Evolutionary conservation across 768 basidiomycete species (phyloP).

Genomic region (Panus rudis): DNA sequence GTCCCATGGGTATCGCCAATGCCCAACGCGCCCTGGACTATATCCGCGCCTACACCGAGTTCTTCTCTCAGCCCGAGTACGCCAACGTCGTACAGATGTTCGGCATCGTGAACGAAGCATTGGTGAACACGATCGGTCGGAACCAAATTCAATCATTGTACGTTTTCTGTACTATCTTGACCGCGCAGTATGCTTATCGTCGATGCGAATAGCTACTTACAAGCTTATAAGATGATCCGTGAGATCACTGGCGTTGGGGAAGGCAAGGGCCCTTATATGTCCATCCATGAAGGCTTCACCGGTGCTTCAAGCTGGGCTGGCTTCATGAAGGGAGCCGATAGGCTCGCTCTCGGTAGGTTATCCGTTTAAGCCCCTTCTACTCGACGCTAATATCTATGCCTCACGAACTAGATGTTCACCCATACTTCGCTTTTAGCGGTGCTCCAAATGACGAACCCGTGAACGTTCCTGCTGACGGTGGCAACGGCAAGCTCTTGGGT

Average conservation of each 20-base stretch:
- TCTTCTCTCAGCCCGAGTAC: constrained; percentile 73
- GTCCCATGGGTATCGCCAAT: constrained; percentile 83
- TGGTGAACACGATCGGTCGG: constrained; percentile 44
- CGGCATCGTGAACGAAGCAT: constrained; percentile 61
- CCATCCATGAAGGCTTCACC: constrained; percentile 48
- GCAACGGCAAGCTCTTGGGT: constrained; percentile 16
- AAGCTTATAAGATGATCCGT: constrained; percentile 58
- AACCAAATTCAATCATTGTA: constrained; percentile 53
- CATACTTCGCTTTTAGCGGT: constrained; percentile 36
- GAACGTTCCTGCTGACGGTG: constrained; percentile 32
- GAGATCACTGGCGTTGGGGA: constrained; percentile 65
- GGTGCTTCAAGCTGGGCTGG: constrained; percentile 34
- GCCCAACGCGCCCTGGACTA: constrained; percentile 74
- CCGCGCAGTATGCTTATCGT: no score
- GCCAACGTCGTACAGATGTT: constrained; percentile 52
- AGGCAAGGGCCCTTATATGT: constrained; percentile 53
- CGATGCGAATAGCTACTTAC: constrained; percentile 44
- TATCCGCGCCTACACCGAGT: constrained; percentile 69
- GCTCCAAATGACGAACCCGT: constrained; percentile 28
- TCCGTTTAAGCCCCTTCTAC: not conserved
- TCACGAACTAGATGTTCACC: constrained; percentile 30
- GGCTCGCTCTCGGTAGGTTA: constrained; percentile 36
- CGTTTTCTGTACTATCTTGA: no score
- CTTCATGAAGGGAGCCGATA: constrained; percentile 31
- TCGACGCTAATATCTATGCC: no score